Conservation (phyloP, 371 early-diverging fungal species). For the Dinochytrium kinnereticum region DNA sequence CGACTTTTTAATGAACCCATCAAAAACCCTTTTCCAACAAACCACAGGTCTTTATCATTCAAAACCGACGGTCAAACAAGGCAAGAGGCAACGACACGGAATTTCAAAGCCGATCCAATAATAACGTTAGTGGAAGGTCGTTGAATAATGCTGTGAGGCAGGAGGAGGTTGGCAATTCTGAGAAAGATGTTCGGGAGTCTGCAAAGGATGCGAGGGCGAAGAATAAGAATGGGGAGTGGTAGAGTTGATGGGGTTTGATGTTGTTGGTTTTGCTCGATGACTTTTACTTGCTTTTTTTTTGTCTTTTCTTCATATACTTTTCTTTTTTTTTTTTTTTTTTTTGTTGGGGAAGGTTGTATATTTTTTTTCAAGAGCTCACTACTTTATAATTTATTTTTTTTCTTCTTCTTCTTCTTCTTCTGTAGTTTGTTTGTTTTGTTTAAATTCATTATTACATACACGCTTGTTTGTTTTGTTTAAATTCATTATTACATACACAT, state of each 20-base stretch:
- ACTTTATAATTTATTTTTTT: too few species aligned
- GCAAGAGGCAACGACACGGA: background rate
- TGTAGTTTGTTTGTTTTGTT: too few species aligned
- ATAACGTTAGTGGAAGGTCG: background rate
- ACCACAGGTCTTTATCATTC: background rate
- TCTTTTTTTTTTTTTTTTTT: too few species aligned
- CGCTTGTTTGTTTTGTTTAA: too few species aligned
- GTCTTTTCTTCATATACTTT: background rate
- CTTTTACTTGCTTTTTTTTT: background rate
- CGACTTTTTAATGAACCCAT: too few species aligned
- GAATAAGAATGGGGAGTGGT: background rate
- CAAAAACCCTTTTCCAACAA: background rate
- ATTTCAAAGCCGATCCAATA: background rate
- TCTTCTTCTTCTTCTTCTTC: too few species aligned
- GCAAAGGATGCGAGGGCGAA: background rate
- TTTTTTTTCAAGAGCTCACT: too few species aligned
- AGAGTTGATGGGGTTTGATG: background rate
- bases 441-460: too few species aligned
- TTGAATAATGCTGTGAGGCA: background rate
- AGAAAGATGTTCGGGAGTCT: background rate
- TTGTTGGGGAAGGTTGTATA: too few species aligned
- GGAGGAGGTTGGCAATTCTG: background rate
- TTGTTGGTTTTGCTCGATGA: background rate
- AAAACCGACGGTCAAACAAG: background rate
- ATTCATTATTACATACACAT: too few species aligned